phyloP scores from a whole-genome alignment of 2,329 filamentous ascomycete genomes.

The Microdochium bolleyi region DNA sequence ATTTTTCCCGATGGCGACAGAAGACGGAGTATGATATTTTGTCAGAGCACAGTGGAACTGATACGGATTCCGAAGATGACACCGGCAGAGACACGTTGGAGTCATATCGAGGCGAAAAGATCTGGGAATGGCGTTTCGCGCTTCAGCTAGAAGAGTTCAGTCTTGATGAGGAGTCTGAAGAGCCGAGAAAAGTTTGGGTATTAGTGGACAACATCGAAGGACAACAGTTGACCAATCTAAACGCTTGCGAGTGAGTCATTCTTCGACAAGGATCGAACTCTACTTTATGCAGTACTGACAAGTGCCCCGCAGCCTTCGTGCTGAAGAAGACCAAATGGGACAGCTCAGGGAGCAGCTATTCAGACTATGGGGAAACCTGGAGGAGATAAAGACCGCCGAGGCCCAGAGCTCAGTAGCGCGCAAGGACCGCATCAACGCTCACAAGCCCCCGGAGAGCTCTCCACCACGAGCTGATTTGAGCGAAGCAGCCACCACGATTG shows the following conservation, averaged over 20 bases:
- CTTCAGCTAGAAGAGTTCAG: conserved; percentile 68
- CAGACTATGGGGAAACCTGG: conserved; percentile 77
- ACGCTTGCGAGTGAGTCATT: conserved; percentile 33
- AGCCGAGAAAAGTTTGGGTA: conserved; percentile 51
- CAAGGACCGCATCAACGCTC: conserved; percentile 11
- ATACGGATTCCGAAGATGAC: conserved; percentile 17
- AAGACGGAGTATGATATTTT: conserved; percentile 39
- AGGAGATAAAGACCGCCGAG: conserved; percentile 52
- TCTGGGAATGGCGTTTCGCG: conserved; percentile 81
- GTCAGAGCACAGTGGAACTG: conserved; percentile 31
- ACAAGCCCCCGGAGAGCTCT: conserved; percentile 28
- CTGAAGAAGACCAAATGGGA: conserved; percentile 37
- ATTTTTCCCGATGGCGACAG: conserved; percentile 54
- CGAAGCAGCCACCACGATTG: conserved; percentile 4
- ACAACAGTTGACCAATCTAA: conserved; percentile 37
- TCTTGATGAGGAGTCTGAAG: conserved; percentile 17
- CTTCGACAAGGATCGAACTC: not conserved
- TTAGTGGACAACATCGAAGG: conserved; percentile 53
- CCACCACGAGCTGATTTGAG: conserved; percentile 12
- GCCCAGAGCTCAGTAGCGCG: conserved; percentile 14
- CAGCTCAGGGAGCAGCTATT: conserved; percentile 63
- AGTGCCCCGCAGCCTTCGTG: conserved; percentile 39
- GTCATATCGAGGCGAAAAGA: conserved; percentile 14
- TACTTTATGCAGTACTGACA: conserved; percentile 3
- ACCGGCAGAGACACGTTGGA: conserved; percentile 13